Conservation (phyloP, 176 grass and related monocot genomes). For the Carex pumila region DNA sequence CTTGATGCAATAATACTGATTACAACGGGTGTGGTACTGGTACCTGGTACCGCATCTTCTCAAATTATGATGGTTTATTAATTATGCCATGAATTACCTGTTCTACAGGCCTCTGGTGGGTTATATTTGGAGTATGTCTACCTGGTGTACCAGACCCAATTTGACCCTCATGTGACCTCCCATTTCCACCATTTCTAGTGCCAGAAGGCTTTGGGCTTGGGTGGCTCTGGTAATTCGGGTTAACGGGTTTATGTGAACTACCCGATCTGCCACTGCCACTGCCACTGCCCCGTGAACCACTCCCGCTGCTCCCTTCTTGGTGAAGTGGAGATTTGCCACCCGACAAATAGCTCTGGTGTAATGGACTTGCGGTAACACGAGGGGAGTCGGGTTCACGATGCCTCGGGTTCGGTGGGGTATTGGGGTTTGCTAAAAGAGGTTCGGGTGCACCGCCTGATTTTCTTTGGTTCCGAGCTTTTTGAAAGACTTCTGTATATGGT, state of each 20-base stretch:
- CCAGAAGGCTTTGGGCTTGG: conserved; percentile 10
- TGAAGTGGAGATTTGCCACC: conserved; percentile 2
- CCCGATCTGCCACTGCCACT: background rate
- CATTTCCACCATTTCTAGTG: background rate
- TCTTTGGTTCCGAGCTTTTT: conserved; percentile 28
- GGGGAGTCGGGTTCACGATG: conserved; percentile 13
- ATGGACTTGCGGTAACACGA: conserved; percentile 10
- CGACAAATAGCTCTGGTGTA: conserved; percentile 11
- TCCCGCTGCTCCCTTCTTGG: background rate
- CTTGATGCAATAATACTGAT: background rate
- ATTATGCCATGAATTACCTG: background rate
- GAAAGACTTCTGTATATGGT: conserved; percentile 52
- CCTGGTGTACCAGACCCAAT: background rate
- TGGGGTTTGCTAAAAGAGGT: conserved; percentile 22
- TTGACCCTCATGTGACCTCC: background rate
- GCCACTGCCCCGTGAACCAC: background rate
- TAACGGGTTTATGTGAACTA: conserved; percentile 11
- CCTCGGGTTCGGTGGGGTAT: conserved; percentile 20
- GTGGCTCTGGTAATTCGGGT: background rate
- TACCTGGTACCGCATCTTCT: background rate
- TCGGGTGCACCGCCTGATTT: conserved; percentile 20
- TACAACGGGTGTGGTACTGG: background rate
- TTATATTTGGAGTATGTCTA: background rate
- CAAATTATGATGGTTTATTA: background rate
- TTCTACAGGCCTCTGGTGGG: background rate